Percentiles rank a stretch among this genome's conserved stretches.
Evolutionary conservation across 2,329 filamentous ascomycete species (phyloP).

Genomic region (Colletotrichum spinosum): DNA sequence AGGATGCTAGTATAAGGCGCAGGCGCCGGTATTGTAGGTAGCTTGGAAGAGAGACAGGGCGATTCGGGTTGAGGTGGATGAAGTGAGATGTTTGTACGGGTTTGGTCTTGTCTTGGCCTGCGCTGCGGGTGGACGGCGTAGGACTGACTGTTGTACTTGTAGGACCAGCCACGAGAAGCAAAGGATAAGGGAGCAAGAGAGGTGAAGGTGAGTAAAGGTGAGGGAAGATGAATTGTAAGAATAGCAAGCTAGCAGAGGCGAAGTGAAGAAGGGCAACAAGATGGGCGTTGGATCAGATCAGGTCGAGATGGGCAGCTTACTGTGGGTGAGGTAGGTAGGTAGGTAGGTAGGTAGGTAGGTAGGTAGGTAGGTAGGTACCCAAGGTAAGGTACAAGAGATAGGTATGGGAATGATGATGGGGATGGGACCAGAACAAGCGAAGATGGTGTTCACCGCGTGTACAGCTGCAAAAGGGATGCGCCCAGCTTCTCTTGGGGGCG

Average conservation of each 20-base stretch:
- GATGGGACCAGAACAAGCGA: neutral
- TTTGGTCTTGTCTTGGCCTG: neutral
- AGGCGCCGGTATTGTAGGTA: no score
- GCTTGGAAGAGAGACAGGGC: constrained; percentile 16
- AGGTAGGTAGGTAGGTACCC: neutral
- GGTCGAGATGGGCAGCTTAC: neutral
- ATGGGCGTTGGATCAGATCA: neutral
- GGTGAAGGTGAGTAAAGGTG: constrained; percentile 1
- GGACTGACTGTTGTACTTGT: neutral
- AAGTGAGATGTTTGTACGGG: constrained; percentile 10
- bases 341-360: neutral
- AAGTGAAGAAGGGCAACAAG: constrained; percentile 9
- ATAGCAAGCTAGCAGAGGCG: neutral
- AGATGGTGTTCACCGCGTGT: constrained; percentile 17
- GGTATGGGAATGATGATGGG: constrained; percentile 23
- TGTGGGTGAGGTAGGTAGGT: neutral
- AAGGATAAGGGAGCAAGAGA: neutral
- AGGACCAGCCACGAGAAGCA: constrained; percentile 7
- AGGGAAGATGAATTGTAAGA: constrained; percentile 4
- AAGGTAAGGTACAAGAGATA: neutral
- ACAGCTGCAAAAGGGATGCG: constrained; percentile 18
- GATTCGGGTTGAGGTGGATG: constrained; percentile 17
- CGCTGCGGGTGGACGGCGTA: neutral
- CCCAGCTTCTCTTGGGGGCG: constrained; percentile 10
- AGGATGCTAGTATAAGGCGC: no score